These are phyloP conservation scores for Dryas drummondii DNA, from an alignment of 306 rosid species.

Conservation along the genomic window DNA sequence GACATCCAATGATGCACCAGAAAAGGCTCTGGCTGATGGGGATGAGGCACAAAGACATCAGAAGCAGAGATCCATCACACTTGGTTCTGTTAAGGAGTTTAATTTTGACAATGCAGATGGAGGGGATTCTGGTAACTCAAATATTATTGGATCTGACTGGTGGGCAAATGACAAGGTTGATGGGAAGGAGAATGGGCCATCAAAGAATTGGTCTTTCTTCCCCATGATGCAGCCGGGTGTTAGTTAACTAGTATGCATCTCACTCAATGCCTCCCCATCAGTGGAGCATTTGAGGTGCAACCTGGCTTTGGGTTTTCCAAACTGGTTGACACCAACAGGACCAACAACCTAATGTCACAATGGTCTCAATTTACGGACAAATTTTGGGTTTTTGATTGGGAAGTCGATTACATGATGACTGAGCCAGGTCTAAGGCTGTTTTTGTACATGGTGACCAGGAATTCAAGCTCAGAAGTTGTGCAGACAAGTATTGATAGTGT, in stretches of 20 bases:
- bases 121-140: slow-evolving; percentile 53
- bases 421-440: slow-evolving; percentile 19
- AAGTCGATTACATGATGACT: slow-evolving; percentile 1
- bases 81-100: slow-evolving; percentile 74
- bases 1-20: slow-evolving; percentile 35
- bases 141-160: slow-evolving; percentile 61
- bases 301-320: background rate
- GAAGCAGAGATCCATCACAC: slow-evolving; percentile 56
- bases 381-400: slow-evolving; percentile 5
- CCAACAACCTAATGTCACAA: background rate
- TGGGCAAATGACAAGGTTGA: slow-evolving; percentile 87
- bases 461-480: slow-evolving; percentile 11
- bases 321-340: background rate
- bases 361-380: slow-evolving; percentile 33
- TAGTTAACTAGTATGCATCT: slow-evolving; percentile 39
- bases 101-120: slow-evolving; percentile 80
- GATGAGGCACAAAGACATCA: slow-evolving; percentile 40
- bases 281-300: slow-evolving; percentile 14
- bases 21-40: slow-evolving; percentile 31
- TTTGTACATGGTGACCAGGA: slow-evolving; percentile 20
- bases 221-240: slow-evolving; percentile 65
- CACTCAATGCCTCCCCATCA: slow-evolving; percentile 28
- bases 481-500: slow-evolving; percentile 4
- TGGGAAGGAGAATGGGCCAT: slow-evolving; percentile 45
- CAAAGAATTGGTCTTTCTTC: slow-evolving; percentile 81